Percentiles rank a stretch among this genome's conserved stretches.
These are phyloP conservation scores for Clavispora asparagi DNA, from an alignment of 805 yeast genomes.

Conservation along the genomic window DNA sequence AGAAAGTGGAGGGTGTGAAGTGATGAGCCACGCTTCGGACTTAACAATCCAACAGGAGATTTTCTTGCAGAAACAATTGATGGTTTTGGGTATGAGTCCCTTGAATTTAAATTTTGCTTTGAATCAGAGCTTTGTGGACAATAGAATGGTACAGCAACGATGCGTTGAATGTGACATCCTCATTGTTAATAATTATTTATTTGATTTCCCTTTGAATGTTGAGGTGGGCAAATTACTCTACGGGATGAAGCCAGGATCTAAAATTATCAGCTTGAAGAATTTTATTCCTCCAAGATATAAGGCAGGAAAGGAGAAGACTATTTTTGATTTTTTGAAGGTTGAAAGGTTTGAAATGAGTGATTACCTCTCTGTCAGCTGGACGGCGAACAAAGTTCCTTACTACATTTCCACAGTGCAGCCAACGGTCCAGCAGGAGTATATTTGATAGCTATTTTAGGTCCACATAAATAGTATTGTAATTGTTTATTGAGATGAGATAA, in stretches of 20 bases:
- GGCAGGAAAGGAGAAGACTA: conserved; percentile 48
- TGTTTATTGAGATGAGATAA: background rate
- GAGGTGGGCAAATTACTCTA: conserved; percentile 61
- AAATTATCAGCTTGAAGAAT: conserved; percentile 72
- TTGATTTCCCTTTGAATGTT: conserved; percentile 68
- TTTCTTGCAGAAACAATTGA: conserved; percentile 55
- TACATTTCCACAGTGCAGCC: conserved; percentile 66
- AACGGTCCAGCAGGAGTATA: conserved; percentile 30
- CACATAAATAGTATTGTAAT: background rate
- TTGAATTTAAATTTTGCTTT: conserved; percentile 56
- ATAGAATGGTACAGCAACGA: conserved; percentile 47
- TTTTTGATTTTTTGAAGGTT: conserved; percentile 62
- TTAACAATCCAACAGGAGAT: conserved; percentile 56
- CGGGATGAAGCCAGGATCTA: conserved; percentile 66
- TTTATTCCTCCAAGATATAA: conserved; percentile 73
- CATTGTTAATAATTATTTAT: conserved; percentile 77
- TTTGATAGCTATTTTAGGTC: conserved; percentile 2
- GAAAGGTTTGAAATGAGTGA: conserved; percentile 56
- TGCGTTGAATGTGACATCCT: conserved; percentile 65
- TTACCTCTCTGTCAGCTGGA: conserved; percentile 82
- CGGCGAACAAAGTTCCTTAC: conserved; percentile 75
- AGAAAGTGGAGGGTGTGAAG: conserved; percentile 80
- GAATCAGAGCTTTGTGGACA: conserved; percentile 67
- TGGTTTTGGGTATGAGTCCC: conserved; percentile 57
- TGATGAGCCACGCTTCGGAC: conserved; percentile 76